These are phyloP conservation scores for Phytophthora fragariaefolia DNA, from an alignment of 352 stramenopile genomes.

Conservation along the genomic window DNA sequence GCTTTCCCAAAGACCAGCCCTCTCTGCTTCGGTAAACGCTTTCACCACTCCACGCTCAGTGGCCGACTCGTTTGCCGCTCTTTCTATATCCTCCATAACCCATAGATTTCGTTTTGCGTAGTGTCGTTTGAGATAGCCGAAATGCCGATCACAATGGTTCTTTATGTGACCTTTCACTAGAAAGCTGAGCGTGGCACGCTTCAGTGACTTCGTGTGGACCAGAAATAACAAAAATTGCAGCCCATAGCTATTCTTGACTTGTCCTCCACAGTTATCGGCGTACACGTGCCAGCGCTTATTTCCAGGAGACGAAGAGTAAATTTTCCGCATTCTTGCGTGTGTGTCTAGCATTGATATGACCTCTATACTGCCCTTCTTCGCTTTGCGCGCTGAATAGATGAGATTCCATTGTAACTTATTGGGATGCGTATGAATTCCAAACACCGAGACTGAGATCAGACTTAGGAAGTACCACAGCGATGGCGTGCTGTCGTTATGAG, in stretches of 20 bases:
- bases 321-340: slow-evolving; percentile 7
- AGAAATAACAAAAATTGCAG: slow-evolving; percentile 20
- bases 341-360: slow-evolving; percentile 24
- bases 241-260: slow-evolving; percentile 27
- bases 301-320: neutral
- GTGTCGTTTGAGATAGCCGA: slow-evolving; percentile 12
- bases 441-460: slow-evolving; percentile 14
- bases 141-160: slow-evolving; percentile 14
- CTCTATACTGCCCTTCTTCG: slow-evolving; percentile 19
- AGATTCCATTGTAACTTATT: slow-evolving; percentile 14
- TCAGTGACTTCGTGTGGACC: neutral
- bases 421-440: slow-evolving; percentile 11
- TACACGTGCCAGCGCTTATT: slow-evolving; percentile 17
- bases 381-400: slow-evolving; percentile 17
- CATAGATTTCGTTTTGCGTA: slow-evolving; percentile 7
- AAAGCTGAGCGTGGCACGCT: neutral
- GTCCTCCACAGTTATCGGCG: slow-evolving; percentile 20
- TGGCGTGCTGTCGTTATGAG: slow-evolving; percentile 1
- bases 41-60: neutral
- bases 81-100: neutral
- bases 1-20: neutral
- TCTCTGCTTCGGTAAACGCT: neutral
- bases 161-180: slow-evolving; percentile 20
- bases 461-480: slow-evolving; percentile 27
- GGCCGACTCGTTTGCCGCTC: neutral